Conservation (phyloP, 2,329 filamentous ascomycete species). For the Aspergillus bombycis region DNA sequence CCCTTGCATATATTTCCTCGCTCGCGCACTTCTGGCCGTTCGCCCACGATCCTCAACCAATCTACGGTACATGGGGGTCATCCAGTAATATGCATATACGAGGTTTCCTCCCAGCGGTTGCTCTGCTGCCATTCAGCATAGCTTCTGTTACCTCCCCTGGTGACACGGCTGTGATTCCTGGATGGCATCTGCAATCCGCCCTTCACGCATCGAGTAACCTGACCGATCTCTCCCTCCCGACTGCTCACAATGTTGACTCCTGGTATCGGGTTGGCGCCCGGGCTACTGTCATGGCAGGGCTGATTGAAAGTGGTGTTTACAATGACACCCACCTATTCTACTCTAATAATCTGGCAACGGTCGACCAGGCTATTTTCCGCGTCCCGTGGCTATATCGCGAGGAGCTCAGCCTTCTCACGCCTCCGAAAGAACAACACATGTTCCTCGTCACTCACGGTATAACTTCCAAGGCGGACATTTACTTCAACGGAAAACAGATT, state of each 20-base stretch:
- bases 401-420: conserved; percentile 50
- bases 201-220: conserved; percentile 42
- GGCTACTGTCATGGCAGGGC: conserved; percentile 61
- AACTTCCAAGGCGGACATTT: conserved; percentile 63
- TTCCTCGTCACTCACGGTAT: conserved; percentile 63
- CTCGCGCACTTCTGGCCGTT: neutral
- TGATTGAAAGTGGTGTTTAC: conserved; percentile 58
- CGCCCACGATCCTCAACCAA: neutral
- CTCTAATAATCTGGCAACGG: conserved; percentile 52
- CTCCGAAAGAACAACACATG: conserved; percentile 46
- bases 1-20: neutral
- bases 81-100: neutral
- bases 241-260: conserved; percentile 49
- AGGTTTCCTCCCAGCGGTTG: neutral
- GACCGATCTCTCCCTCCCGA: conserved; percentile 43
- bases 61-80: neutral
- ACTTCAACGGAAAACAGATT: conserved; percentile 59
- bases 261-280: conserved; percentile 58
- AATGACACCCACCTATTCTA: conserved; percentile 60
- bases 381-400: conserved; percentile 63
- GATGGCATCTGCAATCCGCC: conserved; percentile 57
- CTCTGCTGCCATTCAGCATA: neutral
- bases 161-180: conserved; percentile 31
- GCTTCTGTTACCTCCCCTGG: conserved; percentile 29
- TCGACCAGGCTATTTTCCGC: conserved; percentile 54